These are phyloP conservation scores for Tilletia indica DNA, from an alignment of 1,284 basidiomycete species.

Conservation along the genomic window DNA sequence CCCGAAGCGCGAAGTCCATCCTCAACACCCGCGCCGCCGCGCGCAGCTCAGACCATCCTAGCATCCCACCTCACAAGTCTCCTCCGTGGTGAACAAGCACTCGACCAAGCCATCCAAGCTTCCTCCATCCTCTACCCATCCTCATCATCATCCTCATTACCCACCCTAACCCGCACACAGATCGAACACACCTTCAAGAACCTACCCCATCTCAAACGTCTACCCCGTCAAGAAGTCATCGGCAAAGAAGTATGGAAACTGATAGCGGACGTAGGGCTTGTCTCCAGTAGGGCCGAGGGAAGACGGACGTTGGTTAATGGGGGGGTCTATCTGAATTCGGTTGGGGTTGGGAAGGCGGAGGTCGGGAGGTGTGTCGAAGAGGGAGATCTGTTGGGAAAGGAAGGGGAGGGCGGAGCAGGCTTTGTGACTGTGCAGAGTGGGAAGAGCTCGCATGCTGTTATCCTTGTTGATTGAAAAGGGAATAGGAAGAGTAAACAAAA, in stretches of 20 bases:
- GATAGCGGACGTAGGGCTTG: constrained; percentile 17
- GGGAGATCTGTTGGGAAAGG: neutral
- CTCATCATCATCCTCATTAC: neutral
- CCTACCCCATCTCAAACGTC: neutral
- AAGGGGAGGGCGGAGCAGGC: neutral
- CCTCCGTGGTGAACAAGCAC: constrained; percentile 2
- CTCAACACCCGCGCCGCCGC: neutral
- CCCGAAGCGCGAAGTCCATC: neutral
- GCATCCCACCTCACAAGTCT: neutral
- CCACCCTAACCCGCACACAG: neutral
- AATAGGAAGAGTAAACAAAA: neutral
- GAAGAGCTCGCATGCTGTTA: constrained; percentile 4
- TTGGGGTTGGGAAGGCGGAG: constrained; percentile 3
- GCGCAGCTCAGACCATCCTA: neutral
- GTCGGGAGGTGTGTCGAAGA: neutral
- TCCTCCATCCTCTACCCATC: constrained; percentile 11
- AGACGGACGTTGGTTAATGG: constrained; percentile 25
- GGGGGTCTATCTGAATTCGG: constrained; percentile 30
- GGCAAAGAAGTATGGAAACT: constrained; percentile 10
- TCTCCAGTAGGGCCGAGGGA: constrained; percentile 27
- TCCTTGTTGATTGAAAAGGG: neutral
- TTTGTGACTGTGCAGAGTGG: constrained; percentile 6
- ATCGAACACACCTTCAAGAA: neutral
- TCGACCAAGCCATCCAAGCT: neutral
- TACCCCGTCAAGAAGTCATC: neutral